A percentile compares a stretch with the other conserved stretches of the same genome.
Conservation (phyloP, 2,329 filamentous ascomycete genomes). For the Bipolaris zeicola region DNA sequence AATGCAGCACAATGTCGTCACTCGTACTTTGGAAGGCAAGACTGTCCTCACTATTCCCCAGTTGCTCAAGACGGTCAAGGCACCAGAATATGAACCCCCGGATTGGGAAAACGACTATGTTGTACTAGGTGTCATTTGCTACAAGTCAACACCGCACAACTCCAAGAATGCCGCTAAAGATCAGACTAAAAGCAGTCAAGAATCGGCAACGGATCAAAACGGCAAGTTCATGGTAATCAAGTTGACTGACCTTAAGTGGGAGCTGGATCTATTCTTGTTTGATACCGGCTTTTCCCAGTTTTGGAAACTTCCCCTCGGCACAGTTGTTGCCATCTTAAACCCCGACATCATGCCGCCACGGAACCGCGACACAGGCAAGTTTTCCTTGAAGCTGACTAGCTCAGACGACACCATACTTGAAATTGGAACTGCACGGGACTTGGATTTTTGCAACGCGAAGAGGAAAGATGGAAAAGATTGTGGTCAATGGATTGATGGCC, state of each 20-base stretch:
- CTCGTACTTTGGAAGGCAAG: conserved; percentile 78
- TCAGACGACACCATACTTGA: conserved; percentile 90
- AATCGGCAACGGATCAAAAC: conserved; percentile 60
- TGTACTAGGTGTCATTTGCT: conserved; percentile 83
- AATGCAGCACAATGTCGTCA: conserved; percentile 79
- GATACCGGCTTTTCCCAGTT: conserved; percentile 87
- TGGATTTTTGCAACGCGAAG: conserved; percentile 84
- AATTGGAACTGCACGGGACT: conserved; percentile 80
- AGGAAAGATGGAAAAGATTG: conserved; percentile 85
- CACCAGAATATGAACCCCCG: conserved; percentile 77
- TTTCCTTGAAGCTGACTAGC: conserved; percentile 83
- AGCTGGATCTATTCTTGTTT: conserved; percentile 91
- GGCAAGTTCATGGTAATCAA: conserved; percentile 94
- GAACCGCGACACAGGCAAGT: conserved; percentile 77
- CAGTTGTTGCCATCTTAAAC: conserved; percentile 88
- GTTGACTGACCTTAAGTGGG: conserved; percentile 86
- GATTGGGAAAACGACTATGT: conserved; percentile 90
- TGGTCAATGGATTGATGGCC: conserved; percentile 82
- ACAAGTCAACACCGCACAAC: conserved; percentile 80
- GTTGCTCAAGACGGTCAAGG: conserved; percentile 78
- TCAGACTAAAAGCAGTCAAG: conserved; percentile 50
- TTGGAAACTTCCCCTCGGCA: conserved; percentile 93
- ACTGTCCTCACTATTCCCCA: conserved; percentile 79
- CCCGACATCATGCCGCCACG: conserved; percentile 89
- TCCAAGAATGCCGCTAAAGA: conserved; percentile 56